Base-by-base conservation (phyloP, 306 rosid genomes). In the Cercis canadensis region DNA sequence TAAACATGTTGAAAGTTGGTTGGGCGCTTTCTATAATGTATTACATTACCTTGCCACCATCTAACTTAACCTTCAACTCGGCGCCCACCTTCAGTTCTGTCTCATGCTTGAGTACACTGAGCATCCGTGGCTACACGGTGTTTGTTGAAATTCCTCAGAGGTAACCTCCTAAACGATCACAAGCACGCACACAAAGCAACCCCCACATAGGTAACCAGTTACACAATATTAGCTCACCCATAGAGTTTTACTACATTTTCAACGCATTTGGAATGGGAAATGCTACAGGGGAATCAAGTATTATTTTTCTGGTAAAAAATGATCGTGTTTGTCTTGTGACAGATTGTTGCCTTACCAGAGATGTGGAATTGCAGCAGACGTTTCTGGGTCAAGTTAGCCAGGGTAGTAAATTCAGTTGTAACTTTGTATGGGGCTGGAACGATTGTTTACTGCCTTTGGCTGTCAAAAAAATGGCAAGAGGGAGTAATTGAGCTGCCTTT, bases 391-490 rank as follows among this genome's bases (percentile, higher is more conserved):
- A 29, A 11, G 14, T 62, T 76, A n/a, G 61, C 62, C 62, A 76
- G 83, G 51, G 76, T 29, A 11, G 68, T 58, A 9, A 79, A 69
- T 56, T 53, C 76, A 32, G 8, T 84, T 13, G 70, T 62, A 37
- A 74, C 53, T 33, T 14, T 84, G 17, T 87, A 74, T 31, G 88
- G 87, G 9, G 68, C 67, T 12, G 85, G 31, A 7, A 76, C 76
- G 74, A 87, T 87, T 39, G 40, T 84, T 4, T 87, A 84, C 64
- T 70, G 87, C 11, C 92, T 87, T 11, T 84, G 92, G 88, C 77
- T 87, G 9, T 53, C 79, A 31, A 75, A 76, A 73, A 76, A 66
- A 53, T 87, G 92, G 92, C 44, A 76, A 5, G 39, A 56, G 62
- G 84, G 76, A 57, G 52, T 75, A 6, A 41, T 66, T 8, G 67